A percentile compares a stretch with the other conserved stretches of the same genome.
Conservation (phyloP, 1,139 yeast genomes). For the Saccharomyces hybrid region DNA sequence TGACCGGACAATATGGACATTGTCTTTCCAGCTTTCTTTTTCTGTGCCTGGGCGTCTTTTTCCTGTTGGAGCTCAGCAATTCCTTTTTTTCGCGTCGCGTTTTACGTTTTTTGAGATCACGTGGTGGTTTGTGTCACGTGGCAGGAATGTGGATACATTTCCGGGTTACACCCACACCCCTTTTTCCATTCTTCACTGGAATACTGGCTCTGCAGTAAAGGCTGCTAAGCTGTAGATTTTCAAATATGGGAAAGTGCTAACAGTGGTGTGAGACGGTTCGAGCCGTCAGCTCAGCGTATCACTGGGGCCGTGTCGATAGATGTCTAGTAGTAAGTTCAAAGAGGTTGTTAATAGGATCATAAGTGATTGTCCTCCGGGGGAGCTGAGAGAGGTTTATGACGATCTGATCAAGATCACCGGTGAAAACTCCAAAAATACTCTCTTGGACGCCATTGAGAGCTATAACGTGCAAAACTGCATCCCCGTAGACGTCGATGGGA, state of each 20-base stretch:
- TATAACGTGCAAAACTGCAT: slow-evolving; percentile 40
- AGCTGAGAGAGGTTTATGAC: slow-evolving; percentile 29
- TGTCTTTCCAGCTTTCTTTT: not conserved
- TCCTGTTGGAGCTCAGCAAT: not conserved
- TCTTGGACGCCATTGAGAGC: slow-evolving; percentile 35
- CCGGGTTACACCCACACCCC: not conserved
- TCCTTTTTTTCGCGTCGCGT: not conserved
- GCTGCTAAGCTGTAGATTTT: not conserved
- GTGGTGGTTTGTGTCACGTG: not conserved
- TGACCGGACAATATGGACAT: not conserved
- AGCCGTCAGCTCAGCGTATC: not conserved
- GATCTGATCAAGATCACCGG: slow-evolving; percentile 31
- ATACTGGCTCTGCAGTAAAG: not conserved
- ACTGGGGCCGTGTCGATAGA: not conserved
- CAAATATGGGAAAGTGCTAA: not conserved
- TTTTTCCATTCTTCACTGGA: not conserved
- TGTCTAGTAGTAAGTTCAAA: slow-evolving; percentile 19
- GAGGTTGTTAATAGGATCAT: slow-evolving; percentile 23
- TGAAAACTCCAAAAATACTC: slow-evolving; percentile 28
- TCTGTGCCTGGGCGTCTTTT: not conserved
- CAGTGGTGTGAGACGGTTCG: not conserved
- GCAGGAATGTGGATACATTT: not conserved
- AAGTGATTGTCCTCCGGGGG: slow-evolving; percentile 33
- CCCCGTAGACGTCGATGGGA: slow-evolving; percentile 34
- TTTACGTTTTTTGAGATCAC: not conserved